A percentile compares a stretch with the other conserved stretches of the same genome.
These are phyloP conservation scores for Cerioporus squamosus DNA, from an alignment of 1,284 basidiomycete genomes.

Conservation along the genomic window DNA sequence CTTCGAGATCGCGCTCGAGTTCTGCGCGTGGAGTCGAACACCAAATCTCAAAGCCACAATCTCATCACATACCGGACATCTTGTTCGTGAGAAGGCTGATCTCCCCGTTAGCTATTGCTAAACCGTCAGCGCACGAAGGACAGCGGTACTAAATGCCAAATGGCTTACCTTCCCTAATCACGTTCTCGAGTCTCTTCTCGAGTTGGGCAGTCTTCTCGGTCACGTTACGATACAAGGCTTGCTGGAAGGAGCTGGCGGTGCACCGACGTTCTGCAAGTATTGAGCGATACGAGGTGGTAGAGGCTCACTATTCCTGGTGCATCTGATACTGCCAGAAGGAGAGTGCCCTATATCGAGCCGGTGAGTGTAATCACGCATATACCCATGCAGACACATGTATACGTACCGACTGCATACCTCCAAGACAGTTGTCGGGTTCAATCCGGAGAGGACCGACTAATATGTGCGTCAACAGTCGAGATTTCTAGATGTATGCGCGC, in stretches of 20 bases:
- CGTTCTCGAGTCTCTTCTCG: slow-evolving; percentile 81
- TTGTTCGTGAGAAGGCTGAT: slow-evolving; percentile 72
- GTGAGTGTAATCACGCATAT: background rate
- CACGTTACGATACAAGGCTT: slow-evolving; percentile 75
- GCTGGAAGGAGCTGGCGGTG: slow-evolving; percentile 70
- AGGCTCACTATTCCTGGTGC: slow-evolving; percentile 75
- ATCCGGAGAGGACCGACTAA: slow-evolving; percentile 83
- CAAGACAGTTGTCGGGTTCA: slow-evolving; percentile 72
- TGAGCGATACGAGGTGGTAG: background rate
- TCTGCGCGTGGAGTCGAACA: slow-evolving; percentile 43
- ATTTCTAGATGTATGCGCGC: slow-evolving; percentile 26
- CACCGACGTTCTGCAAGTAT: background rate
- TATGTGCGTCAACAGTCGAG: background rate
- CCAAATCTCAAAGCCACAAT: background rate
- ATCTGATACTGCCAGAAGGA: slow-evolving; percentile 90
- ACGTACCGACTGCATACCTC: slow-evolving; percentile 79
- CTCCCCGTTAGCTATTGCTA: slow-evolving; percentile 69
- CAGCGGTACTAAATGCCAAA: background rate
- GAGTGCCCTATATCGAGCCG: slow-evolving; percentile 55
- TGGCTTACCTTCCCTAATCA: slow-evolving; percentile 71
- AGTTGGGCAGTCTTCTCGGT: slow-evolving; percentile 81
- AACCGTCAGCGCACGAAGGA: background rate
- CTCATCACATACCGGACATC: slow-evolving; percentile 50
- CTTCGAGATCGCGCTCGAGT: slow-evolving; percentile 76
- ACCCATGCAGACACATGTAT: background rate